Evolutionary conservation across 2,329 filamentous ascomycete genomes (phyloP), one percentile per base, ranked within the genome.

Genomic region (Aciculosporium take): DNA sequence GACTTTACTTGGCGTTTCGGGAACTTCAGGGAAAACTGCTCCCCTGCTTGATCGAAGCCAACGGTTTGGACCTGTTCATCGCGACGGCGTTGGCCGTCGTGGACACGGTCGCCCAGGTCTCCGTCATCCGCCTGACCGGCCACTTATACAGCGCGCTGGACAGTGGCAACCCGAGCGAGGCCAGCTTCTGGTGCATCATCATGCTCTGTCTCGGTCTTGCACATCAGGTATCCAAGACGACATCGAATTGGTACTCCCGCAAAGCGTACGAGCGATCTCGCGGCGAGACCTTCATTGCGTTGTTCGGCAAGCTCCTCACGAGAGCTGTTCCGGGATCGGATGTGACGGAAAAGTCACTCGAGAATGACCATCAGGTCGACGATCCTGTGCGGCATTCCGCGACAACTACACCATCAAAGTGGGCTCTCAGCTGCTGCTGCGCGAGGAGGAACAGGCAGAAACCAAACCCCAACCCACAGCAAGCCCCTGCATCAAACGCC

Each of bases 221-320:
- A 2, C 58, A 58, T 3, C 59, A 63, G n/a, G 18, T 62, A 1
- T 50, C 52, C 28, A 61, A 61, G 39, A 63, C 58, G 0, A 56
- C 57, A 0, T 54, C 54, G 20, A 64, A 86, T 0, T 94, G 87
- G 87, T 93, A 82, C 53, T 77, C 79, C n/a, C 74, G 87, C 48
- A 77, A 88, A 45, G 76, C 76, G 23, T 94, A 94, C 51, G 87
- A 94, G 57, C 68, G 87, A 44, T 86, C 81, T 5, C 69, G 87
- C 37, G 87, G 87, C 4, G 86, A 94, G 60, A 58, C 60, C 0
- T 64, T 64, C 17, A 63, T 64, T 35, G 56, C 51, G 0, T 46
- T 64, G 0, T 64, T 64, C 15, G 45, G 56, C 8, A 64, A 64
- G 29, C 58, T 64, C 0, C 49, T 64, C 13, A 63, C 59, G 1